Evolutionary conservation across 176 grass and related monocot species (phyloP).

Genomic region (Luzula sylvatica): DNA sequence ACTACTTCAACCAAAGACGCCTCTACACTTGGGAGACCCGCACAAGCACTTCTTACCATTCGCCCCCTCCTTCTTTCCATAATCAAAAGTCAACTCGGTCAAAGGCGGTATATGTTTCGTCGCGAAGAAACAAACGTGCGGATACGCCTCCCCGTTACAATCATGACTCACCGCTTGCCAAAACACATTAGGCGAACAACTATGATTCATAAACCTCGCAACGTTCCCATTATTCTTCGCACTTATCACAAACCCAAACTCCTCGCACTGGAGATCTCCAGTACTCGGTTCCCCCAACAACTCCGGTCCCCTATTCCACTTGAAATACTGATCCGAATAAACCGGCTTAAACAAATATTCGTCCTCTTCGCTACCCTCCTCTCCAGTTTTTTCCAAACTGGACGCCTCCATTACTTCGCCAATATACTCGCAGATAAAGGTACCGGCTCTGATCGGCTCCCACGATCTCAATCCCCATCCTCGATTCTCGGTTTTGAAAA

Average conservation of each 20-base stretch:
- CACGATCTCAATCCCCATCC: constrained; percentile 77
- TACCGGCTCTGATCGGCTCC: constrained; percentile 74
- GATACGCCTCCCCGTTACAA: constrained; percentile 44
- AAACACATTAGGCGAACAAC: constrained; percentile 72
- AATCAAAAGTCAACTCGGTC: constrained; percentile 85
- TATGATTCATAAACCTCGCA: constrained; percentile 80
- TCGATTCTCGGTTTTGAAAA: constrained; percentile 55
- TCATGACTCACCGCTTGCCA: constrained; percentile 82
- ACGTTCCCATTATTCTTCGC: constrained; percentile 55
- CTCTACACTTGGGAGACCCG: constrained; percentile 51
- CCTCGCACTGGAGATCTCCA: constrained; percentile 30
- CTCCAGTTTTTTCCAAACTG: neutral
- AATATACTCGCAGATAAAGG: constrained; percentile 71
- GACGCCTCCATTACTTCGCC: constrained; percentile 59
- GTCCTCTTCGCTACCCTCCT: constrained; percentile 31
- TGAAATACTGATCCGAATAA: constrained; percentile 43
- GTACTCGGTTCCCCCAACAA: constrained; percentile 58
- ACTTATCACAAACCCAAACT: constrained; percentile 46
- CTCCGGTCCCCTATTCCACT: constrained; percentile 69
- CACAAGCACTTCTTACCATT: constrained; percentile 36
- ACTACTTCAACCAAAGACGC: constrained; percentile 40
- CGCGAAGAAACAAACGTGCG: constrained; percentile 77
- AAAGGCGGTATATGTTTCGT: constrained; percentile 78
- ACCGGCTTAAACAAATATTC: constrained; percentile 46
- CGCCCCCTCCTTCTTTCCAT: constrained; percentile 42